A percentile compares a stretch with the other conserved stretches of the same genome.
These are phyloP conservation scores for Claviceps africana DNA, from an alignment of 2,329 filamentous ascomycete genomes.

Conservation along the genomic window DNA sequence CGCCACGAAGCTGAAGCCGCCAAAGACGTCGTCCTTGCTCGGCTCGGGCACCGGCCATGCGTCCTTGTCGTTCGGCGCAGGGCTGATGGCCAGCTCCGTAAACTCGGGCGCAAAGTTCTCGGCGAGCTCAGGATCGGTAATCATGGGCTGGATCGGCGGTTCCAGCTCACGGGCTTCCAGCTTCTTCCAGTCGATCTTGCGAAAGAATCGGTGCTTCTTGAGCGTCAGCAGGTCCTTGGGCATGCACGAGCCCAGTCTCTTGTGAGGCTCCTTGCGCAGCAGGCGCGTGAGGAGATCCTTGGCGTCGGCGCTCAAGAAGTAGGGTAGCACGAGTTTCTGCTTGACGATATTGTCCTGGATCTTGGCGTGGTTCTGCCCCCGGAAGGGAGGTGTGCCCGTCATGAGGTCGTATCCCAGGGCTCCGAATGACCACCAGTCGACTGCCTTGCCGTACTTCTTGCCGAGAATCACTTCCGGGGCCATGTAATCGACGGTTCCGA, in stretches of 20 bases:
- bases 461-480: slow-evolving; percentile 86
- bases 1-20: slow-evolving; percentile 51
- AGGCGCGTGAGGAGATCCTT: slow-evolving; percentile 88
- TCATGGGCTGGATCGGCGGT: slow-evolving; percentile 81
- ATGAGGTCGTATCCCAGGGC: slow-evolving; percentile 85
- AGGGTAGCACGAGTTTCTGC: slow-evolving; percentile 77
- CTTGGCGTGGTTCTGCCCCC: slow-evolving; percentile 81
- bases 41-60: slow-evolving; percentile 24
- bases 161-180: slow-evolving; percentile 70
- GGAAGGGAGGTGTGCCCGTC: slow-evolving; percentile 84
- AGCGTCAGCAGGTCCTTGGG: slow-evolving; percentile 74
- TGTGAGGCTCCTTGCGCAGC: slow-evolving; percentile 80
- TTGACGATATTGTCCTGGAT: slow-evolving; percentile 93
- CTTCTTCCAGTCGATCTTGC: slow-evolving; percentile 87
- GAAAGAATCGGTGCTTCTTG: slow-evolving; percentile 92
- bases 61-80: slow-evolving; percentile 38
- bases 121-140: slow-evolving; percentile 87
- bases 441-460: slow-evolving; percentile 79
- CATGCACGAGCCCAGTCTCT: slow-evolving; percentile 79
- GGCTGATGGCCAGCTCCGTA: slow-evolving; percentile 70
- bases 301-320: slow-evolving; percentile 80
- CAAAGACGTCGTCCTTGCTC: slow-evolving; percentile 42
- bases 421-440: slow-evolving; percentile 98
- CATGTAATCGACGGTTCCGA: slow-evolving; percentile 98
- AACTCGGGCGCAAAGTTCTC: slow-evolving; percentile 96